These are phyloP conservation scores for Monosporascus sp. DNA, from an alignment of 2,329 filamentous ascomycete genomes.

Conservation along the genomic window DNA sequence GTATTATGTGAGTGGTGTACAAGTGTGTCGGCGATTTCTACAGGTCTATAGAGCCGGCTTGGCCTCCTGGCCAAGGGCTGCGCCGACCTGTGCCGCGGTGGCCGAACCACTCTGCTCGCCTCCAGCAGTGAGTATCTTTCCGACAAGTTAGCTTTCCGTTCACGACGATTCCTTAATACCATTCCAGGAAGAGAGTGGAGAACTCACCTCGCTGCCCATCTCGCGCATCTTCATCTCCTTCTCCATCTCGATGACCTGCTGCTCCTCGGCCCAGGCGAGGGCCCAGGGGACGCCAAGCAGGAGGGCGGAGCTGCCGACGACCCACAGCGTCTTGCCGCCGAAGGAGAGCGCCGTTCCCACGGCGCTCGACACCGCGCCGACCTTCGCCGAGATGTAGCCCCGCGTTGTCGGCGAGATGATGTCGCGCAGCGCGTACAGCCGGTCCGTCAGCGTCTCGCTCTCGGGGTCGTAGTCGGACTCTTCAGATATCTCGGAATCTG, in stretches of 20 bases:
- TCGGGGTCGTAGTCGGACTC: conserved; percentile 64
- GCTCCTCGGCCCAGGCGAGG: conserved; percentile 89
- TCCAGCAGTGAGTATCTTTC: conserved; percentile 44
- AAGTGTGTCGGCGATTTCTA: neutral
- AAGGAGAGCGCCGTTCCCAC: conserved; percentile 60
- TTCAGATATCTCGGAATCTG: conserved; percentile 80
- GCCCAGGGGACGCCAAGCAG: conserved; percentile 91
- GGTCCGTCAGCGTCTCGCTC: conserved; percentile 58
- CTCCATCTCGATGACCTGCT: conserved; percentile 97
- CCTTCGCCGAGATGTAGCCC: conserved; percentile 58
- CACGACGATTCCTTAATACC: neutral
- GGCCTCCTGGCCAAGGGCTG: conserved; percentile 42
- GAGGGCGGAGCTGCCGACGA: conserved; percentile 82
- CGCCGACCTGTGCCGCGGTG: conserved; percentile 45
- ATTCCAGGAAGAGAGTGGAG: neutral
- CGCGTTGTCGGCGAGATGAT: conserved; percentile 70
- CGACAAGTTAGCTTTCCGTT: conserved; percentile 5
- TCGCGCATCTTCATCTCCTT: conserved; percentile 95
- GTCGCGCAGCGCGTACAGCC: conserved; percentile 67
- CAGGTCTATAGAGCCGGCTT: conserved; percentile 45
- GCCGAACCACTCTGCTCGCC: conserved; percentile 27
- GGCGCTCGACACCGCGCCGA: conserved; percentile 49
- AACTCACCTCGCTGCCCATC: conserved; percentile 64
- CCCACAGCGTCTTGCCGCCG: conserved; percentile 83
- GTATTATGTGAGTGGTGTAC: neutral